These are phyloP conservation scores for Yamadazyma mexicana DNA, from an alignment of 1,139 yeast genomes.

Conservation along the genomic window DNA sequence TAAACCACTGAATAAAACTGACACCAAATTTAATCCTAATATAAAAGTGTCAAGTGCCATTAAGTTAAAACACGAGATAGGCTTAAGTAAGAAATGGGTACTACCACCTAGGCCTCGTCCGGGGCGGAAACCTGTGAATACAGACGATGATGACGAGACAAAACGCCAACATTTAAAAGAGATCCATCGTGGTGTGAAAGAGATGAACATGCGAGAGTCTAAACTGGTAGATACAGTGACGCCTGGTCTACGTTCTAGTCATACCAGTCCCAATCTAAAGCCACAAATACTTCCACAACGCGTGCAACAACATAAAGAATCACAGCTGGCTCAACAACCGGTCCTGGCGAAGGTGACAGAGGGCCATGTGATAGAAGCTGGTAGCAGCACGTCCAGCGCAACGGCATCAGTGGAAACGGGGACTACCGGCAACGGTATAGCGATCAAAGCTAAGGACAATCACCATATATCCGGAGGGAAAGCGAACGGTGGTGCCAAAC, in stretches of 20 bases:
- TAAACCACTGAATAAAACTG: conserved; percentile 18
- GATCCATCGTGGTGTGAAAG: conserved; percentile 9
- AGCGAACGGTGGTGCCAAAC: neutral
- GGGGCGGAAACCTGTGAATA: conserved; percentile 46
- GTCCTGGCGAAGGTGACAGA: too few relatives aligned
- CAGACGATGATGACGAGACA: conserved; percentile 15
- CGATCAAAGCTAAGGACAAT: neutral
- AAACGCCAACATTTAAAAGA: conserved; percentile 7
- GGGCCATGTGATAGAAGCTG: too few relatives aligned
- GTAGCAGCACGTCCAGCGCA: neutral
- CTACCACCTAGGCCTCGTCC: conserved; percentile 67
- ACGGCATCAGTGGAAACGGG: too few relatives aligned
- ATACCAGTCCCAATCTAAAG: too few relatives aligned
- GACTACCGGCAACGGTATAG: neutral
- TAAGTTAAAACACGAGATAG: conserved; percentile 11
- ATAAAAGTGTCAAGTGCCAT: conserved; percentile 9
- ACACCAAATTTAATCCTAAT: conserved; percentile 16
- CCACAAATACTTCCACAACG: too few relatives aligned
- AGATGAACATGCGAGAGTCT: conserved; percentile 8
- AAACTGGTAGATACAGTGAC: neutral
- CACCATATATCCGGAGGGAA: neutral
- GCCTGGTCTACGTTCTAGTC: neutral
- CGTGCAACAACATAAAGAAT: too few relatives aligned
- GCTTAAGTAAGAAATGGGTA: conserved; percentile 55
- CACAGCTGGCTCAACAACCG: too few relatives aligned